phyloP scores from a whole-genome alignment of 257 asterid species.

The Anisodus tanguticus region DNA sequence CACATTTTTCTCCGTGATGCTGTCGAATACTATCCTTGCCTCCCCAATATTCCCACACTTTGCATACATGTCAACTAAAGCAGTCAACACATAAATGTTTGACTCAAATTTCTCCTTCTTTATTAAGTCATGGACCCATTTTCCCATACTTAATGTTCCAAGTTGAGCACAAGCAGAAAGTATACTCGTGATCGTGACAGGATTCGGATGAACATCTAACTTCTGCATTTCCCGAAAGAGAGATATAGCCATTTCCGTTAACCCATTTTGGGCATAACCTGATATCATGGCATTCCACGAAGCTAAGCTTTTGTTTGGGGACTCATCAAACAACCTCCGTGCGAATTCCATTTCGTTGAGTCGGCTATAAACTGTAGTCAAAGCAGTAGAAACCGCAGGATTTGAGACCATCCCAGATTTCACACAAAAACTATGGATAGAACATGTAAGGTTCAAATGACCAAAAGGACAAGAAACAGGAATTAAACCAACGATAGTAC shows the following conservation, averaged over 20 bases:
- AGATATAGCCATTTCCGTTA: slow-evolving; percentile 68
- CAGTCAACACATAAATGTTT: slow-evolving; percentile 67
- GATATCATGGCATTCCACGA: slow-evolving; percentile 97
- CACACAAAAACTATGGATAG: slow-evolving; percentile 68
- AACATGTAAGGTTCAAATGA: slow-evolving; percentile 53
- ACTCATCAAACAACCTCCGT: slow-evolving; percentile 69
- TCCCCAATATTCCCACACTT: slow-evolving; percentile 81
- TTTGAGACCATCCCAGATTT: slow-evolving; percentile 54
- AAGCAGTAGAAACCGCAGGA: slow-evolving; percentile 75
- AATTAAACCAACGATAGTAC: slow-evolving; percentile 75
- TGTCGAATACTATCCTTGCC: slow-evolving; percentile 63
- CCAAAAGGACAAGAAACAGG: slow-evolving; percentile 81
- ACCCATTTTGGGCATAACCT: slow-evolving; percentile 86
- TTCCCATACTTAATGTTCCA: slow-evolving; percentile 80
- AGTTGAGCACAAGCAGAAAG: slow-evolving; percentile 93
- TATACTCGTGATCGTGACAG: slow-evolving; percentile 75
- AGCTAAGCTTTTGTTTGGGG: slow-evolving; percentile 64
- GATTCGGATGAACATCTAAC: slow-evolving; percentile 77
- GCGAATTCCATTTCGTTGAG: slow-evolving; percentile 70
- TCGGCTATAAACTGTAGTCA: slow-evolving; percentile 73
- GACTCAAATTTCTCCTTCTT: slow-evolving; percentile 60
- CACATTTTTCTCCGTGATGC: slow-evolving; percentile 61
- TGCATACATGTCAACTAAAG: slow-evolving; percentile 87
- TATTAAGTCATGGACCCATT: slow-evolving; percentile 75
- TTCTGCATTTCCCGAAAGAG: slow-evolving; percentile 82